Conservation (phyloP, 352 stramenopile genomes). For the Lagenidium giganteum region DNA sequence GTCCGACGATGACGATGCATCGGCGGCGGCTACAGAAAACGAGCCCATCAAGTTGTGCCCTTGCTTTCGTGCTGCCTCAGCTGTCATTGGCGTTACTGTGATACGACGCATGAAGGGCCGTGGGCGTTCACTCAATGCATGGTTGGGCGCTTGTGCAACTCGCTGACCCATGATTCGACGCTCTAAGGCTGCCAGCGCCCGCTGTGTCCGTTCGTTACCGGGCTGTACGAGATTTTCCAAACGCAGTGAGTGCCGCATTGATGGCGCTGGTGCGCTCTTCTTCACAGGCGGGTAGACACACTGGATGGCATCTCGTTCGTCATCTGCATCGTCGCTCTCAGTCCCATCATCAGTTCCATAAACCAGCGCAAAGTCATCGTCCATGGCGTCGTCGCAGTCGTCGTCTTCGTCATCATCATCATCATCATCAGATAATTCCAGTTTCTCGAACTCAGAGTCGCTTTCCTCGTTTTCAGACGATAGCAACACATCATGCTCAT, state of each 20-base stretch:
- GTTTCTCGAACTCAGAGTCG: constrained; percentile 72
- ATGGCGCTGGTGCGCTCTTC: constrained; percentile 5
- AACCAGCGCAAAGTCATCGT: no score
- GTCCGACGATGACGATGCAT: constrained; percentile 17
- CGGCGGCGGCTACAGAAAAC: constrained; percentile 9
- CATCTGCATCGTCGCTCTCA: constrained; percentile 16
- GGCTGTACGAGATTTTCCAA: constrained; percentile 46
- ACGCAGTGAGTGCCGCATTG: constrained; percentile 36
- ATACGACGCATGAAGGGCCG: not conserved
- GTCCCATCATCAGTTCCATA: constrained; percentile 3
- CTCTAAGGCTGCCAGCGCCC: constrained; percentile 59
- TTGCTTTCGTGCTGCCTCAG: not conserved
- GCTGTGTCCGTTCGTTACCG: constrained; percentile 40
- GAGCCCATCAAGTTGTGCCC: constrained; percentile 11
- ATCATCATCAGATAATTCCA: constrained; percentile 69
- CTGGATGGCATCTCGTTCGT: constrained; percentile 2
- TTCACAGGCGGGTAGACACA: constrained; percentile 10
- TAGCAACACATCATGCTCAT: constrained; percentile 77
- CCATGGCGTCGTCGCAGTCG: constrained; percentile 1
- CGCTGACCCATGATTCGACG: constrained; percentile 62
- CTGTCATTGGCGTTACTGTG: constrained; percentile 1
- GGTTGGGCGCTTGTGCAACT: constrained; percentile 20
- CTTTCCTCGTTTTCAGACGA: constrained; percentile 69
- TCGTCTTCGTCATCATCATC: constrained; percentile 25
- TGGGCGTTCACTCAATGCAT: constrained; percentile 1